phyloP scores from a whole-genome alignment of 345 rosid genomes.

The Populus simonii region DNA sequence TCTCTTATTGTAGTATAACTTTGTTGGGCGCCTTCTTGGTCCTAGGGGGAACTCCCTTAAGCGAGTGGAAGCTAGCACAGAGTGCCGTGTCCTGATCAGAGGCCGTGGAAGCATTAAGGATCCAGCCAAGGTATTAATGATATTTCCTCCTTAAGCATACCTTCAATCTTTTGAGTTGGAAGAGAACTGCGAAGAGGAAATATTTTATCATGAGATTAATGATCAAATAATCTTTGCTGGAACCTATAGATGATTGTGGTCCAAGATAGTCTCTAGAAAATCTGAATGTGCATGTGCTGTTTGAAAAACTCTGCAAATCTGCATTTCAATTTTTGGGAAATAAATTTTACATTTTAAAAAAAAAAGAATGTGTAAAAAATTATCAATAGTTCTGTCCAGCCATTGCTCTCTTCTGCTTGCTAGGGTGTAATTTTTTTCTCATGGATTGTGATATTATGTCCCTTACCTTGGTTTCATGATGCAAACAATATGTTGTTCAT shows the following conservation, averaged over 20 bases:
- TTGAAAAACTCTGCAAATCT: neutral
- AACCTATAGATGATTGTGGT: neutral
- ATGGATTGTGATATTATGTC: neutral
- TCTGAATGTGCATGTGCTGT: neutral
- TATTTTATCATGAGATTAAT: neutral
- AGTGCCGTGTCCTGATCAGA: conserved; percentile 88
- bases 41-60: conserved; percentile 98
- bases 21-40: conserved; percentile 97
- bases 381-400: neutral
- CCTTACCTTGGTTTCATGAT: neutral
- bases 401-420: neutral
- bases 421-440: neutral
- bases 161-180: neutral
- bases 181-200: neutral
- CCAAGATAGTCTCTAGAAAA: neutral
- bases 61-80: conserved; percentile 95
- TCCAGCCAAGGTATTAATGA: conserved; percentile 59
- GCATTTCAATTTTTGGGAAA: neutral
- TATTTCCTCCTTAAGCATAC: neutral
- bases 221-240: neutral
- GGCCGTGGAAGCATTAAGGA: conserved; percentile 96
- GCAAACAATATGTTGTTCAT: neutral
- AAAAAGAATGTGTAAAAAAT: neutral
- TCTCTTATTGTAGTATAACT: conserved; percentile 68
- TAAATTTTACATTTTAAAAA: neutral